These are phyloP conservation scores for Gossypium lobatum DNA, from an alignment of 441 rosid species.

Conservation along the genomic window DNA sequence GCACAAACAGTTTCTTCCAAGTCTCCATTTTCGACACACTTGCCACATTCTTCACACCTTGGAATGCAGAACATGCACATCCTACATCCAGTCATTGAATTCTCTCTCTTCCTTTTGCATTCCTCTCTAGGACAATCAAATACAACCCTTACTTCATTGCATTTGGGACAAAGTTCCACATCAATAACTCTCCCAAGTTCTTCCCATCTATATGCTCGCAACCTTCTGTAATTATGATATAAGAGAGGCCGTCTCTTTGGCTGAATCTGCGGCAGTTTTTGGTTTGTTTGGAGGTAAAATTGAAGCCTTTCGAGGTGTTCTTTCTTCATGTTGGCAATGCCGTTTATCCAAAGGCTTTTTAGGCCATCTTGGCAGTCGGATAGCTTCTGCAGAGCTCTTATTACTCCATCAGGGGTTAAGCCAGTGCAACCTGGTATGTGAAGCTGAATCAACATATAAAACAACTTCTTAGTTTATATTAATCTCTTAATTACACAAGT, in stretches of 20 bases:
- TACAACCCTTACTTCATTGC: constrained; percentile 44
- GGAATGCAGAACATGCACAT: constrained; percentile 61
- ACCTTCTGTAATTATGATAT: constrained; percentile 21
- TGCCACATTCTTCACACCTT: constrained; percentile 64
- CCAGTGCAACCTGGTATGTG: constrained; percentile 54
- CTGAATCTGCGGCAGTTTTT: neutral
- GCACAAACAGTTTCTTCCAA: constrained; percentile 47
- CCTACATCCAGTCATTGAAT: constrained; percentile 27
- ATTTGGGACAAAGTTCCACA: constrained; percentile 47
- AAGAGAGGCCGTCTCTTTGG: neutral
- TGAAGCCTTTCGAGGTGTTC: constrained; percentile 31
- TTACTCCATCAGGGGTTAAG: constrained; percentile 68
- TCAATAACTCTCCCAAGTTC: constrained; percentile 22
- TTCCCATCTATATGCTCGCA: neutral
- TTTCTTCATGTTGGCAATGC: constrained; percentile 37
- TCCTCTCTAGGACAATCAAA: constrained; percentile 36
- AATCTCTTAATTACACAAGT: no score
- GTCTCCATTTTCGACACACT: constrained; percentile 41
- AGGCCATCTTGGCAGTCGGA: constrained; percentile 26
- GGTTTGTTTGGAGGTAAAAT: neutral
- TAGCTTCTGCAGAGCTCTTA: constrained; percentile 43
- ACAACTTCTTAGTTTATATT: neutral
- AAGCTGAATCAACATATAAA: constrained; percentile 33
- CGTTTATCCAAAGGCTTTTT: constrained; percentile 35
- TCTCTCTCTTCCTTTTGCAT: constrained; percentile 27